phyloP scores from a whole-genome alignment of 2,329 filamentous ascomycete genomes.

The Sporothrix euskadiensis region DNA sequence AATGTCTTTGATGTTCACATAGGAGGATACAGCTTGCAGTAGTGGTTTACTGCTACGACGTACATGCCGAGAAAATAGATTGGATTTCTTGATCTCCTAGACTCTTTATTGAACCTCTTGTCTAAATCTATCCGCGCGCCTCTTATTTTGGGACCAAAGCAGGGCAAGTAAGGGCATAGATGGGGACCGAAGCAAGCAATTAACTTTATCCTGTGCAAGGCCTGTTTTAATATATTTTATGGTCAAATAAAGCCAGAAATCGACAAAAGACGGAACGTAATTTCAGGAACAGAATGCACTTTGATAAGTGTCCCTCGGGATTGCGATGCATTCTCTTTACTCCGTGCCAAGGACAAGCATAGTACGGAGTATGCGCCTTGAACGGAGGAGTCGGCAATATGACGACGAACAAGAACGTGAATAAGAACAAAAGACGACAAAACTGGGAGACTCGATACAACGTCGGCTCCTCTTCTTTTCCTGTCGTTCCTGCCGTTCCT shows the following conservation, averaged over 20 bases:
- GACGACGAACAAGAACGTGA: neutral
- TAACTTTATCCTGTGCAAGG: neutral
- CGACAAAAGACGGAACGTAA: neutral
- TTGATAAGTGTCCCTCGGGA: neutral
- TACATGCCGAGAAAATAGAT: slow-evolving; percentile 1
- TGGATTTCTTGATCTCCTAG: neutral
- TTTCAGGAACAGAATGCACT: slow-evolving; percentile 7
- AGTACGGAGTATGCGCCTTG: neutral
- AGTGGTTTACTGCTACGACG: neutral
- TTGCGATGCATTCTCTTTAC: neutral
- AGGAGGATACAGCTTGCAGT: neutral
- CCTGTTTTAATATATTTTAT: neutral
- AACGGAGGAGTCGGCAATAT: slow-evolving; percentile 1
- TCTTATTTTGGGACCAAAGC: slow-evolving; percentile 2
- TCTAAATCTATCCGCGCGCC: slow-evolving; percentile 4
- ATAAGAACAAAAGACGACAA: neutral
- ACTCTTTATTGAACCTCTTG: neutral
- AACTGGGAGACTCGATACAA: neutral
- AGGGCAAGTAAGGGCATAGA: neutral
- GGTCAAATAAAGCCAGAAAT: neutral
- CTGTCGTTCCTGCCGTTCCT: neutral
- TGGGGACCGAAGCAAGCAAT: neutral
- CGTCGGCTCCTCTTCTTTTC: neutral
- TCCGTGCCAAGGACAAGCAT: neutral
- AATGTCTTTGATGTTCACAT: neutral